phyloP scores from a whole-genome alignment of 2,329 filamentous ascomycete genomes.

The Sphaerulina musiva region DNA sequence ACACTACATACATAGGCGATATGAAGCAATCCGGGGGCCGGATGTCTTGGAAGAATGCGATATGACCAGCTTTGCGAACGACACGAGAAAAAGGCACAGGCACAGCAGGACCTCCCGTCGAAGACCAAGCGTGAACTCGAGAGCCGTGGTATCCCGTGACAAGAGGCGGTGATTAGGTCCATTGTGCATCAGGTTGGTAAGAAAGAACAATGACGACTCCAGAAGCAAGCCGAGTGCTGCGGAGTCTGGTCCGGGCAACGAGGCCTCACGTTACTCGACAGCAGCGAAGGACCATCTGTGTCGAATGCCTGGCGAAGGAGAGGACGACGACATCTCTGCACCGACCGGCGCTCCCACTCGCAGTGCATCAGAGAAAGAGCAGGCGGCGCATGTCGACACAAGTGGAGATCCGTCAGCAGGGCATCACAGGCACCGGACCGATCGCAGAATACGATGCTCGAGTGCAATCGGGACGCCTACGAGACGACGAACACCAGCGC shows the following conservation, averaged over 20 bases:
- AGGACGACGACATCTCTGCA: neutral
- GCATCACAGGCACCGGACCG: slow-evolving; percentile 51
- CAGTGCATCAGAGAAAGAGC: neutral
- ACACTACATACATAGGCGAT: no score
- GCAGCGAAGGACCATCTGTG: slow-evolving; percentile 24
- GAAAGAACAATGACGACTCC: slow-evolving; percentile 22
- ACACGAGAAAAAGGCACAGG: no score
- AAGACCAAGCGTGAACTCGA: neutral
- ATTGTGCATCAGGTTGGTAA: neutral
- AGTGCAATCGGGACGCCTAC: slow-evolving; percentile 64
- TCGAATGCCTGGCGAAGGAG: slow-evolving; percentile 20
- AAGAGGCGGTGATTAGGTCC: neutral
- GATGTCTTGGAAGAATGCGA: no score
- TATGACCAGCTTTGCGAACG: no score
- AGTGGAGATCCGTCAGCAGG: slow-evolving; percentile 26
- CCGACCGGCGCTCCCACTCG: neutral
- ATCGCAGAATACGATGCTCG: slow-evolving; percentile 82
- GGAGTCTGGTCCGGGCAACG: slow-evolving; percentile 19
- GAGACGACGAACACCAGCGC: slow-evolving; percentile 87
- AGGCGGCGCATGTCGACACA: slow-evolving; percentile 27
- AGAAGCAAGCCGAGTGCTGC: slow-evolving; percentile 22
- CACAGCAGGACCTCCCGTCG: no score
- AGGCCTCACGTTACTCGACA: slow-evolving; percentile 10
- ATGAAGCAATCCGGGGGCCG: no score
- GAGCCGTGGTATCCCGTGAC: no score